Percentiles rank a stretch among this genome's conserved stretches.
phyloP scores from a whole-genome alignment of 768 basidiomycete genomes.

The Boletus barrowsii region DNA sequence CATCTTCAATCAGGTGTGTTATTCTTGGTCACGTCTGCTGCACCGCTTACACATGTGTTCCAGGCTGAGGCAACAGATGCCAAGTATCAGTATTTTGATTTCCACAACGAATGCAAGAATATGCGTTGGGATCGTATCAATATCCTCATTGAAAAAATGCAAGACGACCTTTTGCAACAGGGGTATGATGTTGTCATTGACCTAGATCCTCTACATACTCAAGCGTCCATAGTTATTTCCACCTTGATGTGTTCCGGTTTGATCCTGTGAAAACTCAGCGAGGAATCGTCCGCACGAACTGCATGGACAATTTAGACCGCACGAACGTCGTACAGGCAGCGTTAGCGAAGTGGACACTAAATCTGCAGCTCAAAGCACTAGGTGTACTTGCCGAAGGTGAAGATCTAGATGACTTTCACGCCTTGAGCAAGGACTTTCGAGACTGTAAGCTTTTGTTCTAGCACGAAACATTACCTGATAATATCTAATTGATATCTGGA shows the following conservation, averaged over 20 bases:
- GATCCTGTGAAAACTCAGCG: conserved; percentile 59
- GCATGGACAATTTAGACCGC: conserved; percentile 95
- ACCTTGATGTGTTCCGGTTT: conserved; percentile 48
- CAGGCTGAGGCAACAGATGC: conserved; percentile 65
- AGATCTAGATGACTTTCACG: conserved; percentile 76
- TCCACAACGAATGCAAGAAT: conserved; percentile 90
- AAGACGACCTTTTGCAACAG: conserved; percentile 63
- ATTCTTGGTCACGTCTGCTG: not conserved
- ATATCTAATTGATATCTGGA: conserved; percentile 8
- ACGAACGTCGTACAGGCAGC: conserved; percentile 97
- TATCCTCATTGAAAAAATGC: conserved; percentile 71
- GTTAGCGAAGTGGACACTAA: conserved; percentile 81
- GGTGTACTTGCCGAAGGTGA: conserved; percentile 72
- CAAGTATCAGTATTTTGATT: conserved; percentile 94
- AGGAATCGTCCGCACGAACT: conserved; percentile 89
- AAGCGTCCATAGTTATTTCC: conserved; percentile 63
- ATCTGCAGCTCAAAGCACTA: conserved; percentile 67
- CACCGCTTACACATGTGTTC: not conserved
- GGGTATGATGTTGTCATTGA: conserved; percentile 43
- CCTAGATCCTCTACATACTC: not conserved
- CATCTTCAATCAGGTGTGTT: conserved; percentile 57
- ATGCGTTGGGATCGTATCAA: conserved; percentile 95
- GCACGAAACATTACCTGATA: not conserved
- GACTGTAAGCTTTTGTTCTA: conserved; percentile 58
- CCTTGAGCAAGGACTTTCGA: conserved; percentile 79